phyloP scores from a whole-genome alignment of 164 flowering plant species.

The Macadamia integrifolia region DNA sequence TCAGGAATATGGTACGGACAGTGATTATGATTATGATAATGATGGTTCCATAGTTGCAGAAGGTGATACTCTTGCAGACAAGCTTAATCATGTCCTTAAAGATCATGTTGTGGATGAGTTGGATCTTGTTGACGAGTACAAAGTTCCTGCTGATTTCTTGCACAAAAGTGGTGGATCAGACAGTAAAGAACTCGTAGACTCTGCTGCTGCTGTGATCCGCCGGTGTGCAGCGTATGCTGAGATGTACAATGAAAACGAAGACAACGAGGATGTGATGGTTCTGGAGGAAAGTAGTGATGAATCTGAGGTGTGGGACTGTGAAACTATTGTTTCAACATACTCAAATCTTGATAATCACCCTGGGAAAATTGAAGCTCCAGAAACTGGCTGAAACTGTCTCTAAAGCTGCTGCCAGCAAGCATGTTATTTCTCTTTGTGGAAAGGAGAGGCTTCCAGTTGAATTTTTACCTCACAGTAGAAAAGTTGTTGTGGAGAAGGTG shows the following conservation, averaged over 20 bases:
- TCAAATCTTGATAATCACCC: conserved; percentile 97
- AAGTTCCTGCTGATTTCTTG: conserved; percentile 58
- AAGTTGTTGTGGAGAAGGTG: conserved; percentile 30
- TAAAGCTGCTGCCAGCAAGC: conserved; percentile 24
- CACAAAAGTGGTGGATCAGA: conserved; percentile 21
- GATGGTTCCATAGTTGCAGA: conserved; percentile 34
- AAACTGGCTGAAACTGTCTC: conserved; percentile 39
- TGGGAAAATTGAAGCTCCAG: conserved; percentile 77
- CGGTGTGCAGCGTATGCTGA: conserved; percentile 75
- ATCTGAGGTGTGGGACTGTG: conserved; percentile 86
- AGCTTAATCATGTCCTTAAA: conserved; percentile 48
- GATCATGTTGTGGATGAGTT: conserved; percentile 34
- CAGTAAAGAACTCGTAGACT: conserved; percentile 27
- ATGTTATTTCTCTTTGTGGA: conserved; percentile 62
- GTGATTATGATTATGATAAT: conserved; percentile 35
- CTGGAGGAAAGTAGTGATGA: conserved; percentile 83
- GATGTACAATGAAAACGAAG: conserved; percentile 47
- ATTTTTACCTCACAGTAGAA: conserved; percentile 50
- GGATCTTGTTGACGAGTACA: conserved; percentile 43
- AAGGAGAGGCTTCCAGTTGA: conserved; percentile 79
- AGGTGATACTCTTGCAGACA: conserved; percentile 47
- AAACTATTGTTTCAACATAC: conserved; percentile 77
- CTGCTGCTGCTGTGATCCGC: conserved; percentile 52
- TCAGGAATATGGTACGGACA: conserved; percentile 62
- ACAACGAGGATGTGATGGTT: conserved; percentile 32